A percentile compares a stretch with the other conserved stretches of the same genome.
Evolutionary conservation across 805 yeast species (phyloP).

Genomic region (Kodamaea hsintzibuensis): DNA sequence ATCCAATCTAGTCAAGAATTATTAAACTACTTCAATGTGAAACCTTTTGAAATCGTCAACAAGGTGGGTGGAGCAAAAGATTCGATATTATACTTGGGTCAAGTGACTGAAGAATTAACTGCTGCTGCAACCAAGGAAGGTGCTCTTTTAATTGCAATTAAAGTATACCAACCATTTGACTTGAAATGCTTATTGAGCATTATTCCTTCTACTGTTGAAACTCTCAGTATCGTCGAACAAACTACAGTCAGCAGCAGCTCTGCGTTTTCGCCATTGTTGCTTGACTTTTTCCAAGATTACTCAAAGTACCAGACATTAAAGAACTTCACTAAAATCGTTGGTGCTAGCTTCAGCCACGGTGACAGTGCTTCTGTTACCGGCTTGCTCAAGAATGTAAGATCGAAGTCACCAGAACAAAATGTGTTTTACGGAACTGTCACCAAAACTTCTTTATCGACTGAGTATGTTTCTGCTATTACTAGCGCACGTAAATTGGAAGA

Average conservation of each 20-base stretch:
- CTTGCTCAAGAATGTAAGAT: conserved; percentile 52
- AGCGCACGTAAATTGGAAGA: conserved; percentile 61
- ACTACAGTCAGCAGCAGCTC: conserved; percentile 33
- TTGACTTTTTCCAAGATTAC: conserved; percentile 71
- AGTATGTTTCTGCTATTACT: conserved; percentile 40
- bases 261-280: conserved; percentile 65
- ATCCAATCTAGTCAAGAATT: conserved; percentile 15
- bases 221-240: conserved; percentile 69
- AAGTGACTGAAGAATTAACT: conserved; percentile 46
- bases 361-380: conserved; percentile 34
- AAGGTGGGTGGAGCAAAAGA: conserved; percentile 39
- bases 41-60: conserved; percentile 33
- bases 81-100: conserved; percentile 66
- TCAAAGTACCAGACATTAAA: conserved; percentile 46
- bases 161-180: conserved; percentile 74
- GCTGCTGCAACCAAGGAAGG: conserved; percentile 36
- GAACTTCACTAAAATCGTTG: conserved; percentile 51
- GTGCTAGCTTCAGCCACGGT: conserved; percentile 50
- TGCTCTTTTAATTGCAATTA: conserved; percentile 54
- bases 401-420: conserved; percentile 60
- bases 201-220: conserved; percentile 56
- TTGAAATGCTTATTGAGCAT: conserved; percentile 48
- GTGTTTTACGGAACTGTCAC: conserved; percentile 52
- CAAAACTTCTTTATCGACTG: conserved; percentile 25
- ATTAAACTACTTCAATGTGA: conserved; percentile 22